Percentiles rank a stretch among this genome's conserved stretches.
phyloP scores from a whole-genome alignment of 1,139 yeast genomes.

The Diutina ranongensis region DNA sequence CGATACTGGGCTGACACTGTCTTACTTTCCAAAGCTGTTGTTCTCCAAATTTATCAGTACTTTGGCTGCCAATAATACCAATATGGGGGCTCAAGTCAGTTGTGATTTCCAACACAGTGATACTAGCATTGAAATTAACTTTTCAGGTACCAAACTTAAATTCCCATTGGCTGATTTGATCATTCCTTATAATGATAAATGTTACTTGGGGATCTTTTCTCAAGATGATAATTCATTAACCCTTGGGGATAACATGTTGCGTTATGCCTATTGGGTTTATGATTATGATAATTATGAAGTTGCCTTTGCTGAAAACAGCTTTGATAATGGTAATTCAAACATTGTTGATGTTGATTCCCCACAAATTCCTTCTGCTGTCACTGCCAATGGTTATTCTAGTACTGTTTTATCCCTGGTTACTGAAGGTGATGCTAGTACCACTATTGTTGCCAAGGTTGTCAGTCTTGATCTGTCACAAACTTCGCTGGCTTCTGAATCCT shows the following conservation, averaged over 20 bases:
- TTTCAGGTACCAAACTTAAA: not conserved
- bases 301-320: constrained; percentile 22
- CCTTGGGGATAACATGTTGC: constrained; percentile 6
- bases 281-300: constrained; percentile 13
- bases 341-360: constrained; percentile 12
- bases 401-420: not conserved
- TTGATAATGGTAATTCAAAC: constrained; percentile 38
- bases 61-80: not conserved
- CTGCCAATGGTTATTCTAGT: not conserved
- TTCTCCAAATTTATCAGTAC: constrained; percentile 16
- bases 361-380: not conserved
- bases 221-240: not conserved
- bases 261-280: constrained; percentile 3
- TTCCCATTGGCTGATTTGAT: constrained; percentile 2
- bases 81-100: not conserved
- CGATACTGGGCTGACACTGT: constrained; percentile 61
- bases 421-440: not conserved
- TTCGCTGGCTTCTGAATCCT: not conserved
- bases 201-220: not conserved
- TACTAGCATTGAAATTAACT: not conserved
- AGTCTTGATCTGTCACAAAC: not conserved
- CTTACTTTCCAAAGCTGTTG: constrained; percentile 37
- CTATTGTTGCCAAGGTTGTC: not conserved
- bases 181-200: not conserved
- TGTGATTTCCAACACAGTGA: not conserved